Percentiles rank a stretch among this genome's conserved stretches.
These are phyloP conservation scores for Alternaria metachromatica DNA, from an alignment of 2,329 filamentous ascomycete species.

Conservation along the genomic window DNA sequence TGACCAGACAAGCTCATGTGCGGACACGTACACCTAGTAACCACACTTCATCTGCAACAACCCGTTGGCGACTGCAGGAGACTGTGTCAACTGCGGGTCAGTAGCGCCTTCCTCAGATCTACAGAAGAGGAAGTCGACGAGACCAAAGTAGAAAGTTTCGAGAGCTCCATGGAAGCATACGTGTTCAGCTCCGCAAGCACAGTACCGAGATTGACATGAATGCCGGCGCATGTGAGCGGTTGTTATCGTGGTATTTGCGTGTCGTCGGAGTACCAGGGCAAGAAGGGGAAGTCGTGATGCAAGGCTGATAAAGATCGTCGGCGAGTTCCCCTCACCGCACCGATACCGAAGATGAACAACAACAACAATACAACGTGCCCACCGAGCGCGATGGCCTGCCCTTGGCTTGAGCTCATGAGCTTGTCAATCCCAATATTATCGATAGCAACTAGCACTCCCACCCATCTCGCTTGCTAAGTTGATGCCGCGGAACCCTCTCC, in stretches of 20 bases:
- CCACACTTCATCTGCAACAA: not conserved
- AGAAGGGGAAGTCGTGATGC: not conserved
- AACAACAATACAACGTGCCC: not conserved
- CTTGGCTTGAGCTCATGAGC: not conserved
- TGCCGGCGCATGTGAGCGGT: not conserved
- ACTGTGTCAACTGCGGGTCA: not conserved
- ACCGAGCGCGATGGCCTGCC: not conserved
- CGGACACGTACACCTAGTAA: not conserved
- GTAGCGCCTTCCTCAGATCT: not conserved
- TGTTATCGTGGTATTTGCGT: not conserved
- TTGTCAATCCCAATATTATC: not conserved
- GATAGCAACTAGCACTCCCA: not conserved
- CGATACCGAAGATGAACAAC: not conserved
- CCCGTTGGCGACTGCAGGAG: not conserved
- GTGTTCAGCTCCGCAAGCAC: not conserved
- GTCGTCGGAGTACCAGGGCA: not conserved
- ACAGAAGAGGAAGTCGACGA: not conserved
- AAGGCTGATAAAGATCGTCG: not conserved
- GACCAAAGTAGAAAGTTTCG: not conserved
- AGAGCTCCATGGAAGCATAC: not conserved
- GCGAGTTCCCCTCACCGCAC: not conserved
- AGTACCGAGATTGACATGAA: not conserved
- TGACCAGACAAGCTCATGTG: not conserved
- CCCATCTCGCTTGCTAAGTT: not conserved
- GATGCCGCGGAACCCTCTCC: not conserved